Evolutionary conservation across 805 yeast genomes (phyloP).

Genomic region (Huiozyma naganishii): DNA sequence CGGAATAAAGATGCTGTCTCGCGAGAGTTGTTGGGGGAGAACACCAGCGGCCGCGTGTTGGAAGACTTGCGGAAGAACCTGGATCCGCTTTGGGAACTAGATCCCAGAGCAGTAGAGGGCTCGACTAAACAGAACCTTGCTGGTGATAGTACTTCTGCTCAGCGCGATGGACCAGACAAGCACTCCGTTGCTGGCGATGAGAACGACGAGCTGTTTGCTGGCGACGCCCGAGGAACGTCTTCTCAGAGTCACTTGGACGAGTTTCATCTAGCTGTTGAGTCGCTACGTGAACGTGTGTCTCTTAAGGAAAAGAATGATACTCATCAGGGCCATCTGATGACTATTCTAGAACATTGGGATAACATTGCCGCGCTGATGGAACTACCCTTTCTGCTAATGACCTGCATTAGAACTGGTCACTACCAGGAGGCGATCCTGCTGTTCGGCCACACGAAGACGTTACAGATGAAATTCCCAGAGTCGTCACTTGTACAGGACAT

Average conservation of each 20-base stretch:
- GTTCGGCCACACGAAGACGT: constrained; percentile 58
- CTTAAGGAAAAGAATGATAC: constrained; percentile 6
- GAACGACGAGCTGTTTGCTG: constrained; percentile 2
- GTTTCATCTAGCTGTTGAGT: constrained; percentile 22
- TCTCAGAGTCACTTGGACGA: constrained; percentile 18
- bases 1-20: constrained; percentile 30
- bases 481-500: constrained; percentile 22
- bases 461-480: constrained; percentile 56
- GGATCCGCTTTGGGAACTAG: constrained; percentile 24
- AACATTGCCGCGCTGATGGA: constrained; percentile 69
- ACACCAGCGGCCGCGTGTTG: constrained; percentile 7
- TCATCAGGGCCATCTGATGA: constrained; percentile 19
- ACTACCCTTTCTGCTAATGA: constrained; percentile 68
- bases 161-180: constrained; percentile 3
- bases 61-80: constrained; percentile 12
- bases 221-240: too few relatives aligned
- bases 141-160: not conserved
- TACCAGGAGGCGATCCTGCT: constrained; percentile 86
- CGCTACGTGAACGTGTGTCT: constrained; percentile 12
- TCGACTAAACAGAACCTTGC: not conserved
- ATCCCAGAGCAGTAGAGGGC: constrained; percentile 9
- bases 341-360: constrained; percentile 51
- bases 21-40: constrained; percentile 32
- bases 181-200: constrained; percentile 8
- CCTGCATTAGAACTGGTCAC: constrained; percentile 79